Base-by-base conservation (phyloP, 306 rosid genomes). In the Oemleria cerasiformis region DNA sequence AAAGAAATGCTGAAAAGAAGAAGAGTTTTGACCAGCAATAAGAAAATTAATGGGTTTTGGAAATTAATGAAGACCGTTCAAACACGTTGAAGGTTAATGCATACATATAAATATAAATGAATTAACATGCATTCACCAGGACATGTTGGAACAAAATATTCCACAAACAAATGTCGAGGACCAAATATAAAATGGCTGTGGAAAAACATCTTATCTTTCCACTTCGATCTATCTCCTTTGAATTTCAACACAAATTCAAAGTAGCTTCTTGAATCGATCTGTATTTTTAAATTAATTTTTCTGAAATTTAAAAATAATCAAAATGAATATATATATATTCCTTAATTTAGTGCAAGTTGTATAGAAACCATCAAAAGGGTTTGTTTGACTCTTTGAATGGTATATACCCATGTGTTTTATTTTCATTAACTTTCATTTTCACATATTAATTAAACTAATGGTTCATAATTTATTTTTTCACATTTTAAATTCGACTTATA, bases 331-430 rank as follows among this genome's bases (percentile, higher is more conserved):
- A 45, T 12, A 12, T 15, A 45, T 45, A 45, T 42, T 7, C 14
- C 12, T 19, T 67, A 34, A 6, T 48, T 49, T 49, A n/a, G 34
- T 19, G 21, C 12, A 23, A 14, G 42, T 62, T n/a, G 21, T 19
- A 39, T 12, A 79, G n/a, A n/a, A 75, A 72, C 72, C 57, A n/a
- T 63, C 43, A 12, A 5, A 50, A 30, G 64, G 79, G 48, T 66
- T 78, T 71, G 78, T 59, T 84, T 84, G 88, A 87, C 88, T 78
- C 21, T 67, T 79, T 82, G 81, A 81, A 82, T 76, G 50, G 58
- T 70, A 66, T 40, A 10, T 30, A 30, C 36, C 36, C 3, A 30
- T 30, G 36, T 30, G 36, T 30, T 30, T 30, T 1, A 30, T 30
- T 30, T 30, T 30, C 36, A 30, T 30, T 30, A 30, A 30, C 36